A percentile compares a stretch with the other conserved stretches of the same genome.
These are phyloP conservation scores for Metrosideros polymorpha DNA, from an alignment of 441 rosid genomes.

Conservation along the genomic window DNA sequence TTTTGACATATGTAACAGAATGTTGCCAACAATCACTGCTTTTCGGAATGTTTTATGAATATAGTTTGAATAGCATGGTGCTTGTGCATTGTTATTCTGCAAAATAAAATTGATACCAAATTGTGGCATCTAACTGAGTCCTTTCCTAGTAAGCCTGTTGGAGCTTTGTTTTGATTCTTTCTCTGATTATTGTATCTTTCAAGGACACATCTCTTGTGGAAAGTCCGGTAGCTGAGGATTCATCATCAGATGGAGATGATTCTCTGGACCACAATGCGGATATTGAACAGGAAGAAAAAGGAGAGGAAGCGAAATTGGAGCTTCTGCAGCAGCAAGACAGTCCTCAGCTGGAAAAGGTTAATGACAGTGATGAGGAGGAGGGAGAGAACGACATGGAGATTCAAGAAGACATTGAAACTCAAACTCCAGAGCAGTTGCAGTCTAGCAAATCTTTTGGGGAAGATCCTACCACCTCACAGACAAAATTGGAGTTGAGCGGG, in stretches of 20 bases:
- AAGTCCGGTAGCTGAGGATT: slow-evolving; percentile 62
- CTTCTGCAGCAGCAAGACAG: slow-evolving; percentile 31
- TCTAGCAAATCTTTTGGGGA: slow-evolving; percentile 21
- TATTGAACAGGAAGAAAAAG: slow-evolving; percentile 41
- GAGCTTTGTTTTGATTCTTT: background rate
- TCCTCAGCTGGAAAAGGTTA: slow-evolving; percentile 20
- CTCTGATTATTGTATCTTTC: slow-evolving; percentile 1
- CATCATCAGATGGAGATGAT: slow-evolving; percentile 64
- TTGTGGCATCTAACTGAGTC: background rate
- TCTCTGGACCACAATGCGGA: slow-evolving; percentile 58
- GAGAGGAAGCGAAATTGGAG: slow-evolving; percentile 31
- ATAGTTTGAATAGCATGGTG: background rate
- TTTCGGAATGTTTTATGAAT: background rate
- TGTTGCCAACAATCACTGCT: background rate
- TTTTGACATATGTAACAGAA: background rate
- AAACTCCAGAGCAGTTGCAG: slow-evolving; percentile 28
- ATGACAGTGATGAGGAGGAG: background rate
- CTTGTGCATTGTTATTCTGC: background rate
- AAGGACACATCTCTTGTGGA: slow-evolving; percentile 57
- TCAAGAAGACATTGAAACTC: slow-evolving; percentile 24
- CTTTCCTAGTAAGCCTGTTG: background rate
- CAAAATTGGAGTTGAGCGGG: slow-evolving; percentile 22
- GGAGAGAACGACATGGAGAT: slow-evolving; percentile 31
- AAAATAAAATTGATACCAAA: background rate
- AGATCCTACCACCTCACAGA: slow-evolving; percentile 31